phyloP scores from a whole-genome alignment of 2,329 filamentous ascomycete genomes.

The Thelonectria olida region DNA sequence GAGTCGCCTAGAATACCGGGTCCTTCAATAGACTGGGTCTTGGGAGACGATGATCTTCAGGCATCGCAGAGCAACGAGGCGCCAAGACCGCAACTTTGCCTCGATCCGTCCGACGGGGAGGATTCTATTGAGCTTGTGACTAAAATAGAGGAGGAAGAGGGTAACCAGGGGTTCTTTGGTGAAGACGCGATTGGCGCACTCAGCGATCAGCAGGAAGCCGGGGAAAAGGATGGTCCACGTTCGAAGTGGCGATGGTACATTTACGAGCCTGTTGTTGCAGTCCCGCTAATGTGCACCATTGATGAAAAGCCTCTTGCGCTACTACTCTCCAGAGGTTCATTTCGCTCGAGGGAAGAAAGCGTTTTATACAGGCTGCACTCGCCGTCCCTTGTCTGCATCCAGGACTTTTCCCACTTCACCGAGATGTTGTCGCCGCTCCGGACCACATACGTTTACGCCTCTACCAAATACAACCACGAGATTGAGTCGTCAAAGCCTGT shows the following conservation, averaged over 20 bases:
- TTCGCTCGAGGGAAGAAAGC: not conserved
- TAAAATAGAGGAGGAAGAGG: no score
- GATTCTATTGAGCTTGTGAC: not conserved
- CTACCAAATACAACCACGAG: not conserved
- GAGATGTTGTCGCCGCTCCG: not conserved
- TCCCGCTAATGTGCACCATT: not conserved
- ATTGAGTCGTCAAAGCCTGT: not conserved
- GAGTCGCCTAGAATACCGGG: no score
- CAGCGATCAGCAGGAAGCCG: not conserved
- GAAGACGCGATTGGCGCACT: no score
- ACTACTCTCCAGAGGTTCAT: not conserved
- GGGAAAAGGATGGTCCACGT: not conserved
- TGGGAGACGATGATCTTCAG: no score
- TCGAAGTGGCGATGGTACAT: not conserved
- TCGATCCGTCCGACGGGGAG: not conserved
- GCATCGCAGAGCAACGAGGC: not conserved
- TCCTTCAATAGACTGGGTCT: no score
- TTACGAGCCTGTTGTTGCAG: not conserved
- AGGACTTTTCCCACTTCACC: not conserved
- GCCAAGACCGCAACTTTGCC: not conserved
- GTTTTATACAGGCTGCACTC: not conserved
- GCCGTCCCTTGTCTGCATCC: not conserved
- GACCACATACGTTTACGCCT: not conserved
- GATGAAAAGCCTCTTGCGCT: not conserved
- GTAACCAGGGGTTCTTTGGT: no score